Conservation (phyloP, 257 asterid genomes). For the Solanum lycopersicoides region DNA sequence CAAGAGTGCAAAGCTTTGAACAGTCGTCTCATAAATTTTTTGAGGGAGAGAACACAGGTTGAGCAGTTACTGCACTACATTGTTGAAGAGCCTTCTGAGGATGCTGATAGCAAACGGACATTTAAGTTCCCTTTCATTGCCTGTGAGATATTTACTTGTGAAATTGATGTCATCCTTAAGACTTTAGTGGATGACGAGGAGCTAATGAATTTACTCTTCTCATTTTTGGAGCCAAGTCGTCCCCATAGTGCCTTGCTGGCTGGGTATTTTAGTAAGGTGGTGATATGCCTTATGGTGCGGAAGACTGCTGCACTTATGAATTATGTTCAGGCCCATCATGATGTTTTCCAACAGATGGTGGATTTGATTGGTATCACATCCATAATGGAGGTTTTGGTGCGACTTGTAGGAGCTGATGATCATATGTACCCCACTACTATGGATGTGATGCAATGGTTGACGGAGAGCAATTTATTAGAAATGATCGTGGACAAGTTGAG, state of each 20-base stretch:
- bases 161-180: slow-evolving; percentile 94
- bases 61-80: slow-evolving; percentile 77
- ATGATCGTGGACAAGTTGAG: slow-evolving; percentile 93
- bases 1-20: slow-evolving; percentile 99
- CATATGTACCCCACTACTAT: slow-evolving; percentile 69
- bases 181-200: slow-evolving; percentile 92
- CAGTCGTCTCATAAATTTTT: slow-evolving; percentile 93
- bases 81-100: slow-evolving; percentile 78
- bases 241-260: slow-evolving; percentile 85
- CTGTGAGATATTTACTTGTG: slow-evolving; percentile 93
- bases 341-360: slow-evolving; percentile 77
- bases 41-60: slow-evolving; percentile 87
- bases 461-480: slow-evolving; percentile 83
- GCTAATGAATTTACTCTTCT: slow-evolving; percentile 92
- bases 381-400: slow-evolving; percentile 97
- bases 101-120: slow-evolving; percentile 73
- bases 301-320: slow-evolving; percentile 80
- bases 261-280: slow-evolving; percentile 98
- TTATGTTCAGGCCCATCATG: slow-evolving; percentile 90
- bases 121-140: slow-evolving; percentile 99
- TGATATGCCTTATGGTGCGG: slow-evolving; percentile 85
- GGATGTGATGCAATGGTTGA: slow-evolving; percentile 97
- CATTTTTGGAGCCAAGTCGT: slow-evolving; percentile 86
- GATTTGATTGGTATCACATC: slow-evolving; percentile 98
- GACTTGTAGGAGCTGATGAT: slow-evolving; percentile 89